These are phyloP conservation scores for Coccomyxa subellipsoidea DNA, from an alignment of 163 green algal genomes.

Conservation along the genomic window DNA sequence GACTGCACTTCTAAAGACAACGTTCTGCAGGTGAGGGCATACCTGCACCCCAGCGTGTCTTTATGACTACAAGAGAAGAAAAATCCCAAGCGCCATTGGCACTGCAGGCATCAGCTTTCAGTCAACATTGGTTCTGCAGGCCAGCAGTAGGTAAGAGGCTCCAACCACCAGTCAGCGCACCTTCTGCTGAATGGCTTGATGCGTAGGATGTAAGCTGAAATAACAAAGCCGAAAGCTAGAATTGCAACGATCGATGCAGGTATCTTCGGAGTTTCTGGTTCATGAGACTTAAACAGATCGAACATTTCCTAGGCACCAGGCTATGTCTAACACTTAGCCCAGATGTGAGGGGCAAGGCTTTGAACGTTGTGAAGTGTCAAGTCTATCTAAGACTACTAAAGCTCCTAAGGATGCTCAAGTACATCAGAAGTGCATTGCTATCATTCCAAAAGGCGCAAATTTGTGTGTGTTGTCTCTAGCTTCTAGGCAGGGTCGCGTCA, in stretches of 20 bases:
- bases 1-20: background rate
- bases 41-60: background rate
- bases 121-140: background rate
- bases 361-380: too few relatives aligned
- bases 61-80: background rate
- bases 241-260: background rate
- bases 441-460: too few relatives aligned
- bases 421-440: too few relatives aligned
- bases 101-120: background rate
- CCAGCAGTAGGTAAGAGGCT: background rate
- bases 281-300: background rate
- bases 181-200: background rate
- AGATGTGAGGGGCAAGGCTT: too few relatives aligned
- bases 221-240: background rate
- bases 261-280: background rate
- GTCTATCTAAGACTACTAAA: too few relatives aligned
- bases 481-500: too few relatives aligned
- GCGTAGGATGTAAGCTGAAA: background rate
- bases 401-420: too few relatives aligned
- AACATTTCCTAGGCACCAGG: too few relatives aligned
- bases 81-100: background rate
- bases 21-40: background rate
- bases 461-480: too few relatives aligned
- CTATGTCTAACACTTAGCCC: too few relatives aligned
- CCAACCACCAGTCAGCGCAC: background rate